Percentiles rank a stretch among this genome's conserved stretches.
These are phyloP conservation scores for Protostelium mycophagum DNA, from an alignment of 78 protist genomes.

Conservation along the genomic window DNA sequence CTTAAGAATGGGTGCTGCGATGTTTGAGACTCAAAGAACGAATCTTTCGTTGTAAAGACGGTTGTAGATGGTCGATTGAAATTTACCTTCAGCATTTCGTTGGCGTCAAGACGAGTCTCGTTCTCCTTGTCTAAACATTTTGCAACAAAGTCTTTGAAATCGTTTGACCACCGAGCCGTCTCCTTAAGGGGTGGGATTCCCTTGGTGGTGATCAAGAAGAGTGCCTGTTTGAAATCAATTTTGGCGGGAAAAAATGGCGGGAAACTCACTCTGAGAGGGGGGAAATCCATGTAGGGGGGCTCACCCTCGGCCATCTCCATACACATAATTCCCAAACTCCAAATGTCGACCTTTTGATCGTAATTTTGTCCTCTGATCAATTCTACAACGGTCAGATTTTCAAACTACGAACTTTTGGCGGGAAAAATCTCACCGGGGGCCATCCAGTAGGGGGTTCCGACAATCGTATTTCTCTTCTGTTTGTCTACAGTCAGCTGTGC, in stretches of 20 bases:
- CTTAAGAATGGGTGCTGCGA: not conserved
- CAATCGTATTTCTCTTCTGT: conserved; percentile 56
- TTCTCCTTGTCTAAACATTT: conserved; percentile 73
- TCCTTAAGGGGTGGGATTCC: conserved; percentile 72
- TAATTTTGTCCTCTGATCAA: conserved; percentile 76
- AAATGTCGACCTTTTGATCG: conserved; percentile 84
- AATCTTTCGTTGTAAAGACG: not conserved
- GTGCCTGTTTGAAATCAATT: conserved; percentile 26
- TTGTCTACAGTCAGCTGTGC: conserved; percentile 48
- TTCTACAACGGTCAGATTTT: conserved; percentile 67
- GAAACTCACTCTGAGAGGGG: conserved; percentile 65
- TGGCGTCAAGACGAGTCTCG: conserved; percentile 58
- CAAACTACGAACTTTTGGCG: conserved; percentile 22
- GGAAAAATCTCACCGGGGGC: conserved; percentile 48
- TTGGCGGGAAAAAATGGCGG: conserved; percentile 21
- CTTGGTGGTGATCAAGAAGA: conserved; percentile 82
- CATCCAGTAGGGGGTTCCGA: conserved; percentile 91
- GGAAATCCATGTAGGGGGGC: conserved; percentile 89
- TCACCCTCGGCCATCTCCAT: conserved; percentile 89
- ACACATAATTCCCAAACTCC: conserved; percentile 85
- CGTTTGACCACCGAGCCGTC: conserved; percentile 56
- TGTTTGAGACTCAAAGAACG: not conserved
- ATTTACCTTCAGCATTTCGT: conserved; percentile 16
- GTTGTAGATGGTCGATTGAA: no score
- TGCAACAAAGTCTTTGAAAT: conserved; percentile 76